These are phyloP conservation scores for Apiotrichum akiyoshidainum DNA, from an alignment of 1,284 basidiomycete genomes.

Conservation along the genomic window DNA sequence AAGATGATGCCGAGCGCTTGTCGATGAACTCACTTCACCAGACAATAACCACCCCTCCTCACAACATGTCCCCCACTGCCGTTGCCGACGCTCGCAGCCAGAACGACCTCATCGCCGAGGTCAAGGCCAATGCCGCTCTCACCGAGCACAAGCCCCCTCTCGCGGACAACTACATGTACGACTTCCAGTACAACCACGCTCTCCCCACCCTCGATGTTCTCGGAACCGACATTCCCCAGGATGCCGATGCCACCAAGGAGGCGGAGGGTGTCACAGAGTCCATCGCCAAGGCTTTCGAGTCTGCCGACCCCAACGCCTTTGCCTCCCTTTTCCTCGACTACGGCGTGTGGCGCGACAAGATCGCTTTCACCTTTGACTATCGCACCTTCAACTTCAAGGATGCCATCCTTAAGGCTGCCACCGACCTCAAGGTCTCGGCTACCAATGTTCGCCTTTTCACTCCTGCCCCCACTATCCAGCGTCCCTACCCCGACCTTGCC, in stretches of 20 bases:
- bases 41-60: no score
- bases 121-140: no score
- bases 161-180: slow-evolving; percentile 28
- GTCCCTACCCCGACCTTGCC: slow-evolving; percentile 57
- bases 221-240: slow-evolving; percentile 13
- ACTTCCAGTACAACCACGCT: slow-evolving; percentile 27
- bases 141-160: slow-evolving; percentile 4
- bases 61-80: no score
- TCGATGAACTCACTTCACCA: no score
- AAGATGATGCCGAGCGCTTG: no score
- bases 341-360: slow-evolving; percentile 30
- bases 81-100: no score
- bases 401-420: slow-evolving; percentile 43
- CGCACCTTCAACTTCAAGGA: slow-evolving; percentile 58
- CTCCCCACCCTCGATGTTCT: slow-evolving; percentile 21
- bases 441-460: slow-evolving; percentile 51
- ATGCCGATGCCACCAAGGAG: slow-evolving; percentile 13
- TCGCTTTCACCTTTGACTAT: slow-evolving; percentile 59
- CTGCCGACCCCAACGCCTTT: slow-evolving; percentile 19
- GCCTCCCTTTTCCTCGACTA: slow-evolving; percentile 28
- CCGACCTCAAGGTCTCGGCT: slow-evolving; percentile 26
- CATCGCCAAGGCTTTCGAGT: neutral
- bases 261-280: slow-evolving; percentile 11
- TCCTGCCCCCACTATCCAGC: slow-evolving; percentile 48
- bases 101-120: no score